Percentiles rank a stretch among this genome's conserved stretches.
These are phyloP conservation scores for Vaccinium vitisidaea DNA, from an alignment of 148 eudicot species.

Conservation along the genomic window DNA sequence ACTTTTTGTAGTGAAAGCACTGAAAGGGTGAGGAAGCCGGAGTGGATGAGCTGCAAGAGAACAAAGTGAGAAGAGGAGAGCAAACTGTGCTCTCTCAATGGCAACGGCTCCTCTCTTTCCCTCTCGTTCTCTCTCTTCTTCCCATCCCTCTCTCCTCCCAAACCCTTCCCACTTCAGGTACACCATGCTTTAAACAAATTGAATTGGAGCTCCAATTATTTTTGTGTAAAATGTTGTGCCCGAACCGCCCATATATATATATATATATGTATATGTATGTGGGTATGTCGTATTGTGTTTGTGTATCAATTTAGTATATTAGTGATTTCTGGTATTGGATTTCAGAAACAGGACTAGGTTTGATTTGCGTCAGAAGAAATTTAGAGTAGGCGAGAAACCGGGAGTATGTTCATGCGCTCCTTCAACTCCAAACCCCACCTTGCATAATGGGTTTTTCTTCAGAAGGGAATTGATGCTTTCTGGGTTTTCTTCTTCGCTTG, in stretches of 20 bases:
- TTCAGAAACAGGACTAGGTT: conserved; percentile 40
- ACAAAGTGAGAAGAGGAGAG: not conserved
- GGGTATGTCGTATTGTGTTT: not conserved
- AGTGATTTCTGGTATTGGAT: not conserved
- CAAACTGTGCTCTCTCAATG: conserved; percentile 24
- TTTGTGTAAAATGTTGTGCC: too few relatives aligned
- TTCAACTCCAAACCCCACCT: conserved; percentile 25
- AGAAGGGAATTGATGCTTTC: conserved; percentile 70
- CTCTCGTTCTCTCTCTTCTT: conserved; percentile 23
- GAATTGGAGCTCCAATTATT: too few relatives aligned
- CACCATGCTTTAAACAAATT: not conserved
- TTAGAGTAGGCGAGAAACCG: conserved; percentile 32
- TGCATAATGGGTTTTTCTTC: conserved; percentile 19
- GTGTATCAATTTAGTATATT: not conserved
- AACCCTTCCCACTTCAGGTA: conserved; percentile 34
- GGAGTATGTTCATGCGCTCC: conserved; percentile 29
- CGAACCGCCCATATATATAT: not conserved
- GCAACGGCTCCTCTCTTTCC: conserved; percentile 37
- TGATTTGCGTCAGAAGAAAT: conserved; percentile 28
- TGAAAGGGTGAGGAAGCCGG: not conserved
- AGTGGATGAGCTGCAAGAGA: conserved; percentile 4
- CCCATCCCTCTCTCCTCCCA: conserved; percentile 21
- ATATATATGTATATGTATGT: not conserved
- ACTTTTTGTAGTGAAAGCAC: not conserved
- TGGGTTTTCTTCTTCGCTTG: conserved; percentile 58